These are phyloP conservation scores for Arctium minus DNA, from an alignment of 129 eudicot species.

Conservation along the genomic window DNA sequence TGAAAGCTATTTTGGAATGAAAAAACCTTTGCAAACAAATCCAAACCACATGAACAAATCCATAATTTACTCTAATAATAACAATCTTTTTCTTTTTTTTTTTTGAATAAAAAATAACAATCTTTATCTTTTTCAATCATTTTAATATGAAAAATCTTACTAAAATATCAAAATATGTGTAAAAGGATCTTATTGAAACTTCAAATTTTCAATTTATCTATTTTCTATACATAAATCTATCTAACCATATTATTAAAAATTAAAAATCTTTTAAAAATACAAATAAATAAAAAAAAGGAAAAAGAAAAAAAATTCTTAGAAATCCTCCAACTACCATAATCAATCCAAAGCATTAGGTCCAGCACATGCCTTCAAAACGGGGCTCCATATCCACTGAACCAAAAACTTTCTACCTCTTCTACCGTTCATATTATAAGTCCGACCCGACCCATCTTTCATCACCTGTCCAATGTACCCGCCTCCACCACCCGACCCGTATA, in stretches of 20 bases:
- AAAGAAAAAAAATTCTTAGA: neutral
- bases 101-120: too few relatives aligned
- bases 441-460: conserved; percentile 55
- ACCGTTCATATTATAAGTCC: conserved; percentile 65
- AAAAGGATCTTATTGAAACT: too few relatives aligned
- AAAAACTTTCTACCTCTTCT: conserved; percentile 52
- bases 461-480: conserved; percentile 82
- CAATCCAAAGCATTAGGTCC: conserved; percentile 83
- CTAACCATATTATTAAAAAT: neutral
- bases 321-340: neutral
- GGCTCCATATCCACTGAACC: conserved; percentile 94
- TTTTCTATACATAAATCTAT: neutral
- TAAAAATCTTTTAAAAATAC: neutral
- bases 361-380: conserved; percentile 58
- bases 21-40: too few relatives aligned
- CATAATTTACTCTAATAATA: too few relatives aligned
- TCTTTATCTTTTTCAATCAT: neutral
- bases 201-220: neutral
- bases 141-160: neutral
- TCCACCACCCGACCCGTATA: conserved; percentile 82
- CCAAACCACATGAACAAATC: too few relatives aligned
- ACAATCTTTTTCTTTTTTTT: too few relatives aligned
- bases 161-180: neutral
- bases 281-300: neutral
- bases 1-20: too few relatives aligned